Percentiles rank a stretch among this genome's conserved stretches.
phyloP scores from a whole-genome alignment of 805 yeast genomes.

The Candida maesae region DNA sequence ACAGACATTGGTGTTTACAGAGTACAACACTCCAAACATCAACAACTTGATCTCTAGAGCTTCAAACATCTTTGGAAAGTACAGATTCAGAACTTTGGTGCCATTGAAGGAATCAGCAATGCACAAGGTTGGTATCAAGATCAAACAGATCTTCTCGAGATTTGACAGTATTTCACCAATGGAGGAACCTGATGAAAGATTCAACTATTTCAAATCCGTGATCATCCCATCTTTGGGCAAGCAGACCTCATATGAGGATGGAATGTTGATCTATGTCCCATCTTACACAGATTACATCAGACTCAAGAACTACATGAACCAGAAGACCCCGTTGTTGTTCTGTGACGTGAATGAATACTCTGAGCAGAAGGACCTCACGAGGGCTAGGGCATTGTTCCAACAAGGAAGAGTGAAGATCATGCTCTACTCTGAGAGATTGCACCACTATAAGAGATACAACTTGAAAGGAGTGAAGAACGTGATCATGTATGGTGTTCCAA shows the following conservation, averaged over 20 bases:
- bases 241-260: constrained; percentile 60
- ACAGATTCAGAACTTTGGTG: constrained; percentile 48
- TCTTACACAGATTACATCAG: constrained; percentile 83
- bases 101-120: constrained; percentile 50
- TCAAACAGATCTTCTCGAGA: constrained; percentile 69
- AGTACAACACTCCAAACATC: constrained; percentile 75
- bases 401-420: constrained; percentile 60
- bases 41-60: constrained; percentile 55
- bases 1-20: constrained; percentile 76
- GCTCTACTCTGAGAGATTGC: constrained; percentile 92
- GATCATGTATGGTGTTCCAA: constrained; percentile 78
- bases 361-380: constrained; percentile 61
- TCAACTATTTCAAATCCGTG: constrained; percentile 72
- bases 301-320: constrained; percentile 55
- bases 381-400: constrained; percentile 67
- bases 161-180: constrained; percentile 53
- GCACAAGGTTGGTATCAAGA: constrained; percentile 58
- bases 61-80: constrained; percentile 55
- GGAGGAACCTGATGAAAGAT: constrained; percentile 78
- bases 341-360: constrained; percentile 84
- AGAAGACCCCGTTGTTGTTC: constrained; percentile 59
- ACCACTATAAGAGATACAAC: constrained; percentile 84
- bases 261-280: constrained; percentile 78
- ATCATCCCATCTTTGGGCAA: constrained; percentile 67
- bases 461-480: constrained; percentile 81